Evolutionary conservation across 371 early-diverging fungal species (phyloP).

Genomic region (Dichotomocladium elegans): DNA sequence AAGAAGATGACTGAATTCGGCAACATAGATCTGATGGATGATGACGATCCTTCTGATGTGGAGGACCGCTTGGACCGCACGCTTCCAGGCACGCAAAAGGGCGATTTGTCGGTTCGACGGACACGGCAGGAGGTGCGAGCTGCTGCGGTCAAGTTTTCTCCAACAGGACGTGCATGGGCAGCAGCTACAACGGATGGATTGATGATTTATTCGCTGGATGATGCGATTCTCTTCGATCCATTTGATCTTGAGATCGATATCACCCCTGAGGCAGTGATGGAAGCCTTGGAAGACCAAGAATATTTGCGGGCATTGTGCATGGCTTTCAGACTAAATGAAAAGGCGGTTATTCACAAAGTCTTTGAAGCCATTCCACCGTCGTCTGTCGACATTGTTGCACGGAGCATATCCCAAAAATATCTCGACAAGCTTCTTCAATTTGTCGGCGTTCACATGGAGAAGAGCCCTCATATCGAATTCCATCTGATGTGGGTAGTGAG

Average conservation of each 20-base stretch:
- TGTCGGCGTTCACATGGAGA: conserved; percentile 72
- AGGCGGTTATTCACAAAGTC: conserved; percentile 64
- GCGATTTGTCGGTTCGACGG: conserved; percentile 79
- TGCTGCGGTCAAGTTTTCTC: conserved; percentile 84
- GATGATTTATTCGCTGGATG: conserved; percentile 90
- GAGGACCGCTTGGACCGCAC: conserved; percentile 81
- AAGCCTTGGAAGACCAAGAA: conserved; percentile 67
- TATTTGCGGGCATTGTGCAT: conserved; percentile 86
- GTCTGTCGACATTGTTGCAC: conserved; percentile 70
- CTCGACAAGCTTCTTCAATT: conserved; percentile 79
- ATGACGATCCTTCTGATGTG: conserved; percentile 70
- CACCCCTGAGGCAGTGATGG: conserved; percentile 82
- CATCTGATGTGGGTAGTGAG: conserved; percentile 78
- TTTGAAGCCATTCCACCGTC: conserved; percentile 80
- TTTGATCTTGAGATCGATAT: conserved; percentile 95
- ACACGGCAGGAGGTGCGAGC: conserved; percentile 80
- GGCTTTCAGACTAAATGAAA: conserved; percentile 90
- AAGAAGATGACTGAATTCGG: conserved; percentile 95
- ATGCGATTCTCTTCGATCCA: conserved; percentile 91
- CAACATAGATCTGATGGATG: conserved; percentile 69
- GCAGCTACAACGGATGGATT: conserved; percentile 97
- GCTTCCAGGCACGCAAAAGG: conserved; percentile 85
- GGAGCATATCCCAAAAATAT: conserved; percentile 81
- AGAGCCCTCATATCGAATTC: conserved; percentile 83
- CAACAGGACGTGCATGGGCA: conserved; percentile 93